phyloP scores from a whole-genome alignment of 164 flowering plant species.

The Amborella trichopoda region DNA sequence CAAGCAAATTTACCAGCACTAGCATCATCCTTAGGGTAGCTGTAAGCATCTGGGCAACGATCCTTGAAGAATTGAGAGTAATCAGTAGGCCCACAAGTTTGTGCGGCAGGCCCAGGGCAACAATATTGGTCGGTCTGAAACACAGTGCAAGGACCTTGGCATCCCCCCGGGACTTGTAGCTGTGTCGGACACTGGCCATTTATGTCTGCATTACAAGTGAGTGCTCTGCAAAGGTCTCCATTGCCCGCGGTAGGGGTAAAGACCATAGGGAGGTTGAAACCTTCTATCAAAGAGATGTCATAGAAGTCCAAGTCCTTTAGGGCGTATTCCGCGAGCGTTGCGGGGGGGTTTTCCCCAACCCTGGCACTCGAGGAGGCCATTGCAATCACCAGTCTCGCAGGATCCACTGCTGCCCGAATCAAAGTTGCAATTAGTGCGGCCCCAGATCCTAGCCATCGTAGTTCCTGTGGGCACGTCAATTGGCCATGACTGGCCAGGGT shows the following conservation, averaged over 20 bases:
- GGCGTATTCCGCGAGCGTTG: constrained; percentile 22
- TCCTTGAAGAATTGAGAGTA: constrained; percentile 15
- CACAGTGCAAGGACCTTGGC: constrained; percentile 17
- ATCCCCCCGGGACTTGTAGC: constrained; percentile 15
- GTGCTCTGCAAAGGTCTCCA: not conserved
- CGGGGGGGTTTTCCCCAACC: constrained; percentile 20
- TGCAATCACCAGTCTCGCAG: constrained; percentile 27
- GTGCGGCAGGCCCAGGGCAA: constrained; percentile 10
- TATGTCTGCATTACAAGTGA: constrained; percentile 11
- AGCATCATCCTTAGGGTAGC: constrained; percentile 19
- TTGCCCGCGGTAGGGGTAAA: constrained; percentile 11
- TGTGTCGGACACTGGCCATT: constrained; percentile 15
- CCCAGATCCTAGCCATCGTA: constrained; percentile 21
- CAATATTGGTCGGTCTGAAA: constrained; percentile 15
- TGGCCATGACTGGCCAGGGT: constrained; percentile 7
- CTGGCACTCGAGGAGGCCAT: constrained; percentile 10
- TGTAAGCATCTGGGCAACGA: constrained; percentile 20
- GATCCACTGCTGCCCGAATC: constrained; percentile 14
- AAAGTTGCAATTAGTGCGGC: constrained; percentile 20
- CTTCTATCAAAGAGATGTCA: constrained; percentile 25
- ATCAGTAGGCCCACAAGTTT: constrained; percentile 9
- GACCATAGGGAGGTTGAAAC: constrained; percentile 25
- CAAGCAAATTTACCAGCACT: constrained; percentile 18
- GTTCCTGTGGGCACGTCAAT: constrained; percentile 16
- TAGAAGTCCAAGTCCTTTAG: constrained; percentile 17